These are phyloP conservation scores for Aspergillus neoniger DNA, from an alignment of 2,329 filamentous ascomycete species.

Conservation along the genomic window DNA sequence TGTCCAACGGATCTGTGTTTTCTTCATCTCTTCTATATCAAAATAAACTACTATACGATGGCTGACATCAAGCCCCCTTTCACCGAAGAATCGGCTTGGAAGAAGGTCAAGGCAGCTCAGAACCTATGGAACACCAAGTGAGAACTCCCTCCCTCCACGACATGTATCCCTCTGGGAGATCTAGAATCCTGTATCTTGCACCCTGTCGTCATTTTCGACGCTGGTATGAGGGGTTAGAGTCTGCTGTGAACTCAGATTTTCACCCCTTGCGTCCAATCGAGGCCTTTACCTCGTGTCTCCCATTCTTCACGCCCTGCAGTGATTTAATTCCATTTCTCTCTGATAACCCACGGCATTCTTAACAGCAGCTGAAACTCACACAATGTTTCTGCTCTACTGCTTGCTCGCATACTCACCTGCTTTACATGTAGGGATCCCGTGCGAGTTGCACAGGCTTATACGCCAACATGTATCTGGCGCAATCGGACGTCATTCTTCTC, in stretches of 20 bases:
- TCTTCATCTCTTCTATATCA: background rate
- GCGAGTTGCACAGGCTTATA: constrained; percentile 71
- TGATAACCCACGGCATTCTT: background rate
- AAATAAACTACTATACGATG: constrained; percentile 27
- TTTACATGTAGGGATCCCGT: constrained; percentile 59
- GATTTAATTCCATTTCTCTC: background rate
- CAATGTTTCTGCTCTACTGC: background rate
- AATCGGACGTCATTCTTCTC: constrained; percentile 71
- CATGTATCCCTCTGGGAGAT: background rate
- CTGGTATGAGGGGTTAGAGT: constrained; percentile 1
- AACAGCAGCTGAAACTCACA: background rate
- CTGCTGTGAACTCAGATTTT: background rate
- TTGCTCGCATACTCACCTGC: background rate
- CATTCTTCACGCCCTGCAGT: background rate
- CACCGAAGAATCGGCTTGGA: constrained; percentile 68
- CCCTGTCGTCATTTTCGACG: background rate
- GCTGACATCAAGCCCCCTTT: constrained; percentile 65
- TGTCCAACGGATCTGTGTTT: background rate
- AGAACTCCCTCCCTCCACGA: constrained; percentile 14
- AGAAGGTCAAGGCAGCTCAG: constrained; percentile 83
- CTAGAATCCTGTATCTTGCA: background rate
- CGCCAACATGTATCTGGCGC: constrained; percentile 74
- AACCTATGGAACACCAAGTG: constrained; percentile 79
- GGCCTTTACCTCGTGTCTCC: background rate
- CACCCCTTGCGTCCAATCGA: background rate